phyloP scores from a whole-genome alignment of 148 eudicot genomes.

The Amaranthus hypochondriacus region DNA sequence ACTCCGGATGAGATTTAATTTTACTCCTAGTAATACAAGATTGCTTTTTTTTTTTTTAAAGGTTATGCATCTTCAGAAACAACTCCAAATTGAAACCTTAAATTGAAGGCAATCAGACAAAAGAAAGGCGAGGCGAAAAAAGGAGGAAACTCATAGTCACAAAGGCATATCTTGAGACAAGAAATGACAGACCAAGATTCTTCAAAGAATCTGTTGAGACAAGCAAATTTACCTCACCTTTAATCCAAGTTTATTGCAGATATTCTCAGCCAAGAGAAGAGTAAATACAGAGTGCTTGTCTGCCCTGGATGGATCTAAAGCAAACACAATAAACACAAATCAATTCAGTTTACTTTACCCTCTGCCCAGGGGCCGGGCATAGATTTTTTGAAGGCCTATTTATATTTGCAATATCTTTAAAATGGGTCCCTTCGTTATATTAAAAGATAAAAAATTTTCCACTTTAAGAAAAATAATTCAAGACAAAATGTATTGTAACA shows the following conservation, averaged over 20 bases:
- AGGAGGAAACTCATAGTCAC: background rate
- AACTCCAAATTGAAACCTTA: background rate
- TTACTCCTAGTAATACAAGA: background rate
- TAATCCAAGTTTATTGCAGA: slow-evolving; percentile 68
- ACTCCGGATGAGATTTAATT: background rate
- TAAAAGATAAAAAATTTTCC: no score
- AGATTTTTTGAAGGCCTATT: no score
- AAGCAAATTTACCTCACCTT: slow-evolving; percentile 42
- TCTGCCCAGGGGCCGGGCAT: no score
- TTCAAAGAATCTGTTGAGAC: background rate
- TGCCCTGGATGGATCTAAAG: slow-evolving; percentile 75
- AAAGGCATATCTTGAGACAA: background rate
- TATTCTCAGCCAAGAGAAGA: slow-evolving; percentile 87
- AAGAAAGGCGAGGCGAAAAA: no score
- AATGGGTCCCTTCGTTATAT: no score
- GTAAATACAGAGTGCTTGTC: slow-evolving; percentile 90
- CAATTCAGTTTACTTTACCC: background rate
- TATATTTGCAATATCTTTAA: no score
- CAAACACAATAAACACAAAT: slow-evolving; percentile 18
- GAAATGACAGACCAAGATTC: background rate
- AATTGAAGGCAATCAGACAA: slow-evolving; percentile 3
- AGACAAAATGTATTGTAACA: no score
- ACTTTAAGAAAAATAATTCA: no score
- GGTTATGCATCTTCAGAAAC: background rate
- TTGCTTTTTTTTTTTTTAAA: background rate